Percentiles rank a stretch among this genome's conserved stretches.
phyloP scores from a whole-genome alignment of 2,329 filamentous ascomycete genomes.

The Ilyonectria sp. region DNA sequence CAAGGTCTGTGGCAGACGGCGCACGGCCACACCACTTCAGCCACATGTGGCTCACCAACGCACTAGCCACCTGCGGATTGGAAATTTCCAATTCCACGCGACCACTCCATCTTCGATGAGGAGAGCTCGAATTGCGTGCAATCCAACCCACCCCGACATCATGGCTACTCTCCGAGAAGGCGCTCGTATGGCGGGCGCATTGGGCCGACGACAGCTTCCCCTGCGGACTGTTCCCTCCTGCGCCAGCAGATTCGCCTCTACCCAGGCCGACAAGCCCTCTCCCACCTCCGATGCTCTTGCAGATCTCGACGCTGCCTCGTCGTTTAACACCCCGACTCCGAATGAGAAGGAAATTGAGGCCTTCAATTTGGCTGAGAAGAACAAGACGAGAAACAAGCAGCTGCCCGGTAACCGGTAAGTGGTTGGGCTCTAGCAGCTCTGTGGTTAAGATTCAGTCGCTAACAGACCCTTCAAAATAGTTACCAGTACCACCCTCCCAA shows the following conservation, averaged over 20 bases:
- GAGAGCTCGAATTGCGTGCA: constrained; percentile 36
- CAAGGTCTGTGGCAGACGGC: background rate
- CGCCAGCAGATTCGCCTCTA: constrained; percentile 63
- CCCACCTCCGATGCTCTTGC: constrained; percentile 51
- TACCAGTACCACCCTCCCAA: constrained; percentile 96
- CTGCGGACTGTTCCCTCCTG: constrained; percentile 44
- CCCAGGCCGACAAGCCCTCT: constrained; percentile 55
- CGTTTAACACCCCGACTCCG: constrained; percentile 61
- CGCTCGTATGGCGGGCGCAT: constrained; percentile 53
- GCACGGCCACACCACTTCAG: constrained; percentile 20
- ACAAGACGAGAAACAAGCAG: constrained; percentile 53
- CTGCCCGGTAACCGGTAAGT: constrained; percentile 65
- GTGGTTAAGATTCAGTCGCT: constrained; percentile 15
- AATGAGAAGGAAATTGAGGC: constrained; percentile 56
- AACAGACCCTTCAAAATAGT: constrained; percentile 65
- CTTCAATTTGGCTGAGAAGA: constrained; percentile 59
- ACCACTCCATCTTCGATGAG: constrained; percentile 44
- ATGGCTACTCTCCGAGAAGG: constrained; percentile 62
- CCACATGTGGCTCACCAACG: constrained; percentile 41
- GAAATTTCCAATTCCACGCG: constrained; percentile 53
- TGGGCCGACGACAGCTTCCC: constrained; percentile 50
- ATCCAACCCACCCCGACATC: constrained; percentile 34
- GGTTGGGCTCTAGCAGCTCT: background rate
- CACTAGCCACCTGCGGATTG: constrained; percentile 44
- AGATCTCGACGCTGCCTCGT: constrained; percentile 68